Percentiles rank a stretch among this genome's conserved stretches.
These are phyloP conservation scores for Monosporascus ibericus DNA, from an alignment of 2,329 filamentous ascomycete species.

Conservation along the genomic window DNA sequence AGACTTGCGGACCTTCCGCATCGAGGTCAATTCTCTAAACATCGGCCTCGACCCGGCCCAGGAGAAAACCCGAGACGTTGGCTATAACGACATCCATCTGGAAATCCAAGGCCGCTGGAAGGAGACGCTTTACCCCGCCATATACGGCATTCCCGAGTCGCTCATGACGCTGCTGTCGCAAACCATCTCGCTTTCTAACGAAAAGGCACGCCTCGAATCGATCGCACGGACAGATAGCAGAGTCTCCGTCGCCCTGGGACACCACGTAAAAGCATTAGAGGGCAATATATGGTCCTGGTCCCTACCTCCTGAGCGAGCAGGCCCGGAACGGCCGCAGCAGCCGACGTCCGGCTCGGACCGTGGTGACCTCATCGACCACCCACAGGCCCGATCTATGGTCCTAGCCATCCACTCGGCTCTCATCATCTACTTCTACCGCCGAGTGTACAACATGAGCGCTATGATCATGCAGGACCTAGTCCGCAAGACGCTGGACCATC, in stretches of 20 bases:
- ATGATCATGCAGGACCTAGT: constrained; percentile 34
- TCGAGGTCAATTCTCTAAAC: constrained; percentile 18
- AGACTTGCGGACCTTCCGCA: constrained; percentile 20
- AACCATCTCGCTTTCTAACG: constrained; percentile 35
- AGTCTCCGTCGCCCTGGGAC: constrained; percentile 18
- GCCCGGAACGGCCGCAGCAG: neutral
- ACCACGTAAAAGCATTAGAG: constrained; percentile 26
- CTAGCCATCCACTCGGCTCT: constrained; percentile 36
- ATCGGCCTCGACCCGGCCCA: constrained; percentile 22
- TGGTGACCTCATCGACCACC: constrained; percentile 6
- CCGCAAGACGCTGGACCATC: constrained; percentile 27
- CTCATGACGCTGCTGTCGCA: constrained; percentile 34
- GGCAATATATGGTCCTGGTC: constrained; percentile 27
- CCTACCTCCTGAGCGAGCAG: constrained; percentile 1
- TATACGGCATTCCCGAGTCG: constrained; percentile 37
- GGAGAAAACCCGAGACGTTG: constrained; percentile 29
- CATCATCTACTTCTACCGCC: constrained; percentile 39
- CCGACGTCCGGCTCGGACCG: neutral
- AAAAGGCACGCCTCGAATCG: constrained; percentile 28
- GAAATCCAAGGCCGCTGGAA: constrained; percentile 33
- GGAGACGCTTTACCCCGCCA: constrained; percentile 36
- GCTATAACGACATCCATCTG: constrained; percentile 38
- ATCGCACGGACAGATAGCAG: constrained; percentile 14
- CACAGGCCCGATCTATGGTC: constrained; percentile 24
- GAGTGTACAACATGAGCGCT: constrained; percentile 33